phyloP scores from a whole-genome alignment of 768 basidiomycete genomes.

The Lactarius psammicola region DNA sequence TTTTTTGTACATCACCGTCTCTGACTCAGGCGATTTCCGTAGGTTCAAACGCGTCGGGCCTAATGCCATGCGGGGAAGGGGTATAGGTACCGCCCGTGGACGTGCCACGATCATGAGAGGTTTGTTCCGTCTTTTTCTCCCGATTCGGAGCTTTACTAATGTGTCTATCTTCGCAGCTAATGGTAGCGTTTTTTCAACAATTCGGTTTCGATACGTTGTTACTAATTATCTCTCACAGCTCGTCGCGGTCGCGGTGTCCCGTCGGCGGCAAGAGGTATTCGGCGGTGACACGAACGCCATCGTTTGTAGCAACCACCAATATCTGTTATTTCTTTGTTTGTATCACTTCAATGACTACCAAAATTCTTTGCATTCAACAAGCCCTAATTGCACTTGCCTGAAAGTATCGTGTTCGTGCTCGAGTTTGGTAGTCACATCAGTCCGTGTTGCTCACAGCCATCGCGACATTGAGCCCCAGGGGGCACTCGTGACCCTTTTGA shows the following conservation, averaged over 20 bases:
- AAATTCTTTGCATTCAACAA: conserved; percentile 1
- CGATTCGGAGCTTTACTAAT: conserved; percentile 23
- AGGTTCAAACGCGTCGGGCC: conserved; percentile 99
- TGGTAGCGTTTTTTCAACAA: conserved; percentile 42
- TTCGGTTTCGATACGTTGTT: conserved; percentile 2
- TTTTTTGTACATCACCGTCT: neutral
- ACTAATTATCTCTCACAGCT: conserved; percentile 45
- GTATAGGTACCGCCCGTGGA: conserved; percentile 98
- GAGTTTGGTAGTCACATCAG: no score
- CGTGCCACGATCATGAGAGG: conserved; percentile 98
- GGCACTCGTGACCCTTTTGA: conserved; percentile 57
- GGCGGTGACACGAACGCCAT: conserved; percentile 51
- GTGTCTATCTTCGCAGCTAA: conserved; percentile 55
- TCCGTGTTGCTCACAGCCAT: no score
- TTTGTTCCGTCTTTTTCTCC: conserved; percentile 42
- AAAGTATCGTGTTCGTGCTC: no score
- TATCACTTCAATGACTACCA: conserved; percentile 18
- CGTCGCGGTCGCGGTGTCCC: conserved; percentile 86
- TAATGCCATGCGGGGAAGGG: conserved; percentile 97
- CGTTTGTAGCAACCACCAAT: conserved; percentile 23
- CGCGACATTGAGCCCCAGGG: conserved; percentile 7
- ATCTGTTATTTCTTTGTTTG: conserved; percentile 21
- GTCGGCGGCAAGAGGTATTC: conserved; percentile 71
- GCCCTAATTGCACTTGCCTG: neutral
- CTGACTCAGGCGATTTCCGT: conserved; percentile 20